These are phyloP conservation scores for Phytophthora sojae DNA, from an alignment of 352 stramenopile genomes.

Conservation along the genomic window DNA sequence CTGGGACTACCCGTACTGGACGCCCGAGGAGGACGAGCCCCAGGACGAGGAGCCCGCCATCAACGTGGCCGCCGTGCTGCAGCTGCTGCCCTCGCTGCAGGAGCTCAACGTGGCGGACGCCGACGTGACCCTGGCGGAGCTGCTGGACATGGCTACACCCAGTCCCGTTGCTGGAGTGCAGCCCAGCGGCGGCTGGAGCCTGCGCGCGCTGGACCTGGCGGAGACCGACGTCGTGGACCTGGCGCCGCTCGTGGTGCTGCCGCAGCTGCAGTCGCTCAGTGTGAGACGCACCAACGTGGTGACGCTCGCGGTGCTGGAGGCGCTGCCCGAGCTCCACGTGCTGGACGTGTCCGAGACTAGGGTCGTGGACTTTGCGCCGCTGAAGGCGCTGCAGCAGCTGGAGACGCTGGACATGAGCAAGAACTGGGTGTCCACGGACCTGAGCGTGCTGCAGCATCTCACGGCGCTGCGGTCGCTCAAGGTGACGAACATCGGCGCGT, in stretches of 20 bases:
- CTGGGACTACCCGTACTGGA: conserved; percentile 54
- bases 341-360: conserved; percentile 56
- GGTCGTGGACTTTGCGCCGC: conserved; percentile 45
- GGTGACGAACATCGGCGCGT: conserved; percentile 41
- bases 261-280: conserved; percentile 45
- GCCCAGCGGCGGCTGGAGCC: background rate
- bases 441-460: conserved; percentile 39
- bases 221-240: conserved; percentile 47
- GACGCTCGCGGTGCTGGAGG: conserved; percentile 36
- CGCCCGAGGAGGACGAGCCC: conserved; percentile 21
- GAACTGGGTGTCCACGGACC: conserved; percentile 51
- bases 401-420: conserved; percentile 56
- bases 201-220: conserved; percentile 41
- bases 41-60: conserved; percentile 43
- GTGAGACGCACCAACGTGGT: conserved; percentile 44
- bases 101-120: conserved; percentile 50
- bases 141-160: conserved; percentile 25
- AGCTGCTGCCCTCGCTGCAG: conserved; percentile 40
- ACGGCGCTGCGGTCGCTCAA: conserved; percentile 44
- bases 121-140: conserved; percentile 36
- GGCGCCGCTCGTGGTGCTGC: conserved; percentile 34
- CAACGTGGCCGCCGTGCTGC: conserved; percentile 44
- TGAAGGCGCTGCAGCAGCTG: conserved; percentile 29
- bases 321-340: conserved; percentile 35
- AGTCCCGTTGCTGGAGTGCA: background rate